phyloP scores from a whole-genome alignment of 192 early-diverging fungal species.

The Mortierella hygrophila region DNA sequence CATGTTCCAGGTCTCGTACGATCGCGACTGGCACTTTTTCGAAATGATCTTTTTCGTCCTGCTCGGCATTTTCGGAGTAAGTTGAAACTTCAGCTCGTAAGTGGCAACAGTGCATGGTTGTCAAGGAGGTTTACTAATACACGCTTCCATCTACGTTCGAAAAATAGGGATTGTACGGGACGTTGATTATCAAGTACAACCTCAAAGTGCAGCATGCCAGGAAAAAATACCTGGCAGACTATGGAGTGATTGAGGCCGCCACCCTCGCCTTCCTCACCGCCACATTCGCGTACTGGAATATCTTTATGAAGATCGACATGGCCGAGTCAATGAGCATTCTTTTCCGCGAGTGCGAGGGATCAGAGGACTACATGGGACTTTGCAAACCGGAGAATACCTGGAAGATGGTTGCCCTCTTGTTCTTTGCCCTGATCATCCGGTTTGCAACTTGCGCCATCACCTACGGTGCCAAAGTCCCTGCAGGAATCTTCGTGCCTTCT shows the following conservation, averaged over 20 bases:
- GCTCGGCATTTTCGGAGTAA: constrained; percentile 85
- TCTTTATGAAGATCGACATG: constrained; percentile 87
- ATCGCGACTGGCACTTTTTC: constrained; percentile 95
- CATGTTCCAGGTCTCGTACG: constrained; percentile 94
- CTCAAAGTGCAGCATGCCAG: constrained; percentile 77
- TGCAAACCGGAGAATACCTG: constrained; percentile 66
- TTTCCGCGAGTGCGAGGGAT: constrained; percentile 78
- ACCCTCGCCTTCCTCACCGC: constrained; percentile 75
- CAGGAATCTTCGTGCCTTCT: constrained; percentile 94
- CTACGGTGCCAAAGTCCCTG: constrained; percentile 76
- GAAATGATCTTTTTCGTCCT: constrained; percentile 87
- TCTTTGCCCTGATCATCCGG: constrained; percentile 37
- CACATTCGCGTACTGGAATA: constrained; percentile 76
- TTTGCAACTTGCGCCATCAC: constrained; percentile 34
- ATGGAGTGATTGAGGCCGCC: constrained; percentile 77
- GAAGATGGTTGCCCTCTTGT: constrained; percentile 46
- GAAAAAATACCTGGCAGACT: constrained; percentile 72
- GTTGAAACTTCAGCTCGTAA: constrained; percentile 12
- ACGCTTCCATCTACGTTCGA: background rate
- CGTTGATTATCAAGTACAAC: constrained; percentile 81
- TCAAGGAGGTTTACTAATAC: background rate
- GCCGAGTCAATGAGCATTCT: constrained; percentile 84
- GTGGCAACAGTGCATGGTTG: background rate
- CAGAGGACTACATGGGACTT: constrained; percentile 71
- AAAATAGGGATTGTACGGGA: constrained; percentile 79